A percentile compares a stretch with the other conserved stretches of the same genome.
Evolutionary conservation across 1,284 basidiomycete species (phyloP).

Genomic region (Athelia sp.): DNA sequence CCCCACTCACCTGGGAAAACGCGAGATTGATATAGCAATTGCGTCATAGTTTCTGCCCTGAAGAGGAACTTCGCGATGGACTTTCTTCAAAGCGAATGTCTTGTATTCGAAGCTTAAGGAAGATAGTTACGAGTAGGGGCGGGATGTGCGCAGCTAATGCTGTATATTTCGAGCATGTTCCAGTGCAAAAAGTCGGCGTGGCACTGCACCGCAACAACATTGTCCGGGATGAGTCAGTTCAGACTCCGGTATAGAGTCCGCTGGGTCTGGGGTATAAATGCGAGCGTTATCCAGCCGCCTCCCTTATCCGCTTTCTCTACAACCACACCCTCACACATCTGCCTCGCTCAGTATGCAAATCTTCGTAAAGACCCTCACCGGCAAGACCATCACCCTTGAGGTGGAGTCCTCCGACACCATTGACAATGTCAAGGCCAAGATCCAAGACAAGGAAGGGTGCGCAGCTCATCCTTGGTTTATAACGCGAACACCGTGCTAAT

Average conservation of each 20-base stretch:
- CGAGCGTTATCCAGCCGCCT: not conserved
- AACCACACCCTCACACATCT: slow-evolving; percentile 2
- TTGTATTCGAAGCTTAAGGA: no score
- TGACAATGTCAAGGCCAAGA: slow-evolving; percentile 78
- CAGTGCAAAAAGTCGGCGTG: no score
- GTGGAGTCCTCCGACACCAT: slow-evolving; percentile 84
- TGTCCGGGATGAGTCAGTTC: not conserved
- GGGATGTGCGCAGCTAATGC: no score
- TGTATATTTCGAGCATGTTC: no score
- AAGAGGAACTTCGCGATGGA: no score
- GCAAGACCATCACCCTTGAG: slow-evolving; percentile 88
- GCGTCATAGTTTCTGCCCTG: no score
- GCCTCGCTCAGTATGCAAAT: slow-evolving; percentile 59
- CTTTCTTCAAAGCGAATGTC: no score
- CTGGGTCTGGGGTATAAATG: slow-evolving; percentile 1
- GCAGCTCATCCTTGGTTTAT: slow-evolving; percentile 11
- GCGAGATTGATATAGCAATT: no score
- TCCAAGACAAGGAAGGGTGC: slow-evolving; percentile 73
- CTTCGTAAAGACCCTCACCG: slow-evolving; percentile 82
- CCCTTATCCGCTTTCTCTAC: slow-evolving; percentile 5
- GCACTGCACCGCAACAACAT: no score
- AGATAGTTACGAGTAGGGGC: no score
- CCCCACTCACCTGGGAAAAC: no score
- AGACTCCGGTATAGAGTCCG: not conserved
- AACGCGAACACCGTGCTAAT: slow-evolving; percentile 1